Base-by-base conservation (phyloP, 495 filamentous ascomycete species). In the Hypoxylon intermedium region DNA sequence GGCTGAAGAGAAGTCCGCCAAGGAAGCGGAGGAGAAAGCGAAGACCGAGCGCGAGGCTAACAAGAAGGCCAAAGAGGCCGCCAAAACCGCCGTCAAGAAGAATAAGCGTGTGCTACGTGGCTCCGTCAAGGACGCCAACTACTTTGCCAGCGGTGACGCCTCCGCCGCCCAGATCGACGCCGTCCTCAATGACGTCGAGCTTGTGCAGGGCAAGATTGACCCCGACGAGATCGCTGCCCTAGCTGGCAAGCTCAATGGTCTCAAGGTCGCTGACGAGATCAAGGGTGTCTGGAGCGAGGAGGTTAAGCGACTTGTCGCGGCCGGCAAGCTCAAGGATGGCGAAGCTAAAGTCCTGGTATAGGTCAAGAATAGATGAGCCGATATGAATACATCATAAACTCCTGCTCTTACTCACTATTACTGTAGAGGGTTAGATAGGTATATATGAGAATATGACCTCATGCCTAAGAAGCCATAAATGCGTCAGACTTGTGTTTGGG, bases 21-120 rank as follows among this genome's bases (percentile, higher is more conserved):
- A 89, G 76, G 90, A 92, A 54, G 88, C 89, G 20, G 95, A 95
- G 74, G 92, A 88, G 65, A 82, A 86, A 31, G 92, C 89, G 42
- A 95, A 94, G 80, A 82, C 82, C 13, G 85, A 91, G 46, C 86
- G 86, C 53, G 91, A 88, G 56, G 85, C 91, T 66, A 84, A 83
- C 74, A 98, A 97, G 87, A 98, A 98, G 83, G 89, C 90, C 38
- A 97, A 96, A 78, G 94, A 98, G 74, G 94, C 93, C 26, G 92
- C 91, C 60, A 98, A 98, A 86, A 96, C 90, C 72, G 93, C 95
- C 3, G 86, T 93, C 63, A 98, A 98, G 90, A 98, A 98, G 89
- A 98, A 98, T 81, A 96, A 96, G 80, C 88, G 94, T 79, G 90
- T 97, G 28, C 82, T 98, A 55, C 90, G 93, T 70, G 85, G 83